Evolutionary conservation across 805 yeast species (phyloP).

Genomic region (Candida suzukii): DNA sequence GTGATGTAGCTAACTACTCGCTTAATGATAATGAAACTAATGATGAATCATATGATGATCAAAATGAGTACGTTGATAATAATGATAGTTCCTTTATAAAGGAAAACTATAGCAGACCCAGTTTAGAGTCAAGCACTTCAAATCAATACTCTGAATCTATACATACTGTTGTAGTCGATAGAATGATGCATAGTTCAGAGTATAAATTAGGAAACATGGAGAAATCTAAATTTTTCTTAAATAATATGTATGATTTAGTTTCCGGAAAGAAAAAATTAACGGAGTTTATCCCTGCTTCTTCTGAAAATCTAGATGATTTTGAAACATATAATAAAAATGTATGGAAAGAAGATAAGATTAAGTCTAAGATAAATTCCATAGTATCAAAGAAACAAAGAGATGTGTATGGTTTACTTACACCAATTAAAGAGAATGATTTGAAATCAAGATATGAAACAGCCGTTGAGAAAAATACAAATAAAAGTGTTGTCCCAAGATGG

Average conservation of each 20-base stretch:
- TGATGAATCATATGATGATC: not conserved
- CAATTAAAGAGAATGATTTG: not conserved
- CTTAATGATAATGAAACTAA: not conserved
- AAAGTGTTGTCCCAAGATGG: not conserved
- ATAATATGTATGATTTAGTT: slow-evolving; percentile 17
- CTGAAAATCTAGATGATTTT: slow-evolving; percentile 18
- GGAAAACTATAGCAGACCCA: not conserved
- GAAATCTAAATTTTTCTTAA: slow-evolving; percentile 12
- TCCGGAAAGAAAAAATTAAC: too few species aligned
- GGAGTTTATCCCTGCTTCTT: too few species aligned
- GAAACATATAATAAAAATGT: slow-evolving; percentile 19
- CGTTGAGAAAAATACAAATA: not conserved
- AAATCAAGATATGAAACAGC: not conserved
- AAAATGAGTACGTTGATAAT: not conserved
- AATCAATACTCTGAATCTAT: not conserved
- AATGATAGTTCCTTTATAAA: not conserved
- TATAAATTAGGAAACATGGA: not conserved
- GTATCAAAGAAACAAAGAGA: slow-evolving; percentile 3
- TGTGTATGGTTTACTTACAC: not conserved
- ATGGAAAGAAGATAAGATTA: slow-evolving; percentile 18
- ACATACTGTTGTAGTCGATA: not conserved
- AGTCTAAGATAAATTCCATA: slow-evolving; percentile 11
- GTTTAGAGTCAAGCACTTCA: not conserved
- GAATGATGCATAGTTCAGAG: not conserved
- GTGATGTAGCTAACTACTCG: not conserved